A percentile compares a stretch with the other conserved stretches of the same genome.
Conservation (phyloP, 2,329 filamentous ascomycete genomes). For the Dendryphion nanum region DNA sequence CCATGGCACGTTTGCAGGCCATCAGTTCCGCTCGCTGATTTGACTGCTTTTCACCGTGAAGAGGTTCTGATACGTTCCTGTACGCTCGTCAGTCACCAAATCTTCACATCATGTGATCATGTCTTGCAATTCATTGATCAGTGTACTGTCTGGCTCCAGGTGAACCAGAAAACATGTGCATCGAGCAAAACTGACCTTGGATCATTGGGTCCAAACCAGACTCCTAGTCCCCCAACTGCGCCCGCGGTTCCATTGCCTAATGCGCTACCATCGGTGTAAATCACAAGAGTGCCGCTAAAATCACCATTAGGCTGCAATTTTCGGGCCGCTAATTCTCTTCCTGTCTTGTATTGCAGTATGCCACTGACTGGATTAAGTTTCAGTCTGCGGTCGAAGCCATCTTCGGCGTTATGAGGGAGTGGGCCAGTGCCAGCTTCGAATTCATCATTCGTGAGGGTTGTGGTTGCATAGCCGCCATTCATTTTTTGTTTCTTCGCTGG, state of each 20-base stretch:
- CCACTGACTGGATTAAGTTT: conserved; percentile 55
- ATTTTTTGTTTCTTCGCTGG: conserved; percentile 40
- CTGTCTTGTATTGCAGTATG: conserved; percentile 55
- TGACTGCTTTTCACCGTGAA: conserved; percentile 74
- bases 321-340: conserved; percentile 45
- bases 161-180: too few relatives aligned
- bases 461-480: conserved; percentile 18
- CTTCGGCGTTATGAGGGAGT: conserved; percentile 55
- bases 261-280: conserved; percentile 65
- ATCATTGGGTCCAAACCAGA: conserved; percentile 63
- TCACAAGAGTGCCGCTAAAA: conserved; percentile 52
- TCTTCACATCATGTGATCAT: too few relatives aligned
- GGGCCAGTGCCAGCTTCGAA: conserved; percentile 55
- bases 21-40: conserved; percentile 96
- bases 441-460: conserved; percentile 11
- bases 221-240: conserved; percentile 61
- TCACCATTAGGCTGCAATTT: conserved; percentile 48
- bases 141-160: too few relatives aligned
- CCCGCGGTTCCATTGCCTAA: conserved; percentile 56
- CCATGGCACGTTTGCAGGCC: conserved; percentile 78
- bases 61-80: conserved; percentile 73
- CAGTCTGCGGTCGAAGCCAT: conserved; percentile 61
- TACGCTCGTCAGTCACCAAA: too few relatives aligned
- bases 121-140: too few relatives aligned
- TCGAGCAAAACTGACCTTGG: conserved; percentile 49